phyloP scores from a whole-genome alignment of 768 basidiomycete genomes.

The Tricholomella constricta region DNA sequence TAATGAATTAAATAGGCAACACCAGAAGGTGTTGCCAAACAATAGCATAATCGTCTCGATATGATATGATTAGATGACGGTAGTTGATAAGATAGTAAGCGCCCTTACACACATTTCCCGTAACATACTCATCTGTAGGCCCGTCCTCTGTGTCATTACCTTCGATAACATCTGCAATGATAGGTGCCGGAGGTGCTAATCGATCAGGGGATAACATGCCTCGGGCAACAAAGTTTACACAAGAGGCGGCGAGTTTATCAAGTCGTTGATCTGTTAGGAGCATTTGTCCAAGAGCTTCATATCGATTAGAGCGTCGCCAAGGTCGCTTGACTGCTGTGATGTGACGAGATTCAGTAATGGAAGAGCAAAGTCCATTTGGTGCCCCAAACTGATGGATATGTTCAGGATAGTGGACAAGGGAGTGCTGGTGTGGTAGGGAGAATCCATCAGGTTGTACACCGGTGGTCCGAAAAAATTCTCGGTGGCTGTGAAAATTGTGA shows the following conservation, averaged over 20 bases:
- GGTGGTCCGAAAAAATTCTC: no score
- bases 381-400: constrained; percentile 20
- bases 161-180: not conserved
- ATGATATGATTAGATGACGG: no score
- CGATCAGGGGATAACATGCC: not conserved
- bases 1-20: no score
- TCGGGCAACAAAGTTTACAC: no score
- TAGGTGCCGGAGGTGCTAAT: constrained; percentile 2
- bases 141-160: no score
- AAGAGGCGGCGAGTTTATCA: constrained; percentile 15
- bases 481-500: no score
- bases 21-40: no score
- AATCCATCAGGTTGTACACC: constrained; percentile 13
- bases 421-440: not conserved
- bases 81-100: no score
- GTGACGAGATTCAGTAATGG: no score
- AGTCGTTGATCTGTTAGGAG: constrained; percentile 6
- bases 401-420: constrained; percentile 23
- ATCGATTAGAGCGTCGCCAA: constrained; percentile 19
- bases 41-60: no score
- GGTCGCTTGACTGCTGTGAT: constrained; percentile 17
- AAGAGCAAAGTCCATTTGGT: constrained; percentile 14
- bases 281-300: constrained; percentile 20
- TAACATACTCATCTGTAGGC: no score
- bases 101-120: no score